These are phyloP conservation scores for Psilocybe tampanensis DNA, from an alignment of 768 basidiomycete genomes.

Conservation along the genomic window DNA sequence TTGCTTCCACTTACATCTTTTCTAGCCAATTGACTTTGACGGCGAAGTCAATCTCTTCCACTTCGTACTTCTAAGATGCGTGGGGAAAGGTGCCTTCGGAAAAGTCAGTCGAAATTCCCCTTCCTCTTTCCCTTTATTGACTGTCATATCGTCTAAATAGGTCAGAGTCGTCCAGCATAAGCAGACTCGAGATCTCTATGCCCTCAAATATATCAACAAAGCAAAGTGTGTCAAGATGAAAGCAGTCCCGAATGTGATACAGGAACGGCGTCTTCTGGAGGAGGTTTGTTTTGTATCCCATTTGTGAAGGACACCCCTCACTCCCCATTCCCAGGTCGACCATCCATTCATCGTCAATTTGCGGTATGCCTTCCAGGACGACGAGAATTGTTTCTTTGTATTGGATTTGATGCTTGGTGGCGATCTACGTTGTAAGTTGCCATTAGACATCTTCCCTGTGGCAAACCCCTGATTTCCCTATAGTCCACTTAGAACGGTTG, in stretches of 20 bases:
- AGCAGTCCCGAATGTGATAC: constrained; percentile 95
- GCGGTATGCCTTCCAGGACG: constrained; percentile 96
- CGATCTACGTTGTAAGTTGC: constrained; percentile 82
- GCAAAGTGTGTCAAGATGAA: constrained; percentile 98
- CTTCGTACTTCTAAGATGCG: constrained; percentile 90
- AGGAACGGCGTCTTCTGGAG: constrained; percentile 92
- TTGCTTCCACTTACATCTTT: constrained; percentile 2
- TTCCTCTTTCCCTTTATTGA: constrained; percentile 11
- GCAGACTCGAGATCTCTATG: constrained; percentile 94
- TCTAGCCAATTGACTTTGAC: constrained; percentile 91
- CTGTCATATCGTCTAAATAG: constrained; percentile 42
- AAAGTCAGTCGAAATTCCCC: constrained; percentile 59
- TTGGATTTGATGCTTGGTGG: constrained; percentile 97
- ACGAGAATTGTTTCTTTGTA: constrained; percentile 98
- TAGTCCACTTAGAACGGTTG: constrained; percentile 88
- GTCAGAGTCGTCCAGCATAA: constrained; percentile 99
- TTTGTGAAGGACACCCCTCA: background rate
- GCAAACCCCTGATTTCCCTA: constrained; percentile 4
- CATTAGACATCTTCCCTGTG: constrained; percentile 4
- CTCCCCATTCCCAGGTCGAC: constrained; percentile 65
- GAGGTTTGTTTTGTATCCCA: constrained; percentile 58
- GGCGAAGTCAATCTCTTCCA: constrained; percentile 97
- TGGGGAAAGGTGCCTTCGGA: constrained; percentile 99
- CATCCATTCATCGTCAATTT: constrained; percentile 95
- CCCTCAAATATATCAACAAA: constrained; percentile 99